Base-by-base conservation (phyloP, 768 basidiomycete species). In the Mycena pura region DNA sequence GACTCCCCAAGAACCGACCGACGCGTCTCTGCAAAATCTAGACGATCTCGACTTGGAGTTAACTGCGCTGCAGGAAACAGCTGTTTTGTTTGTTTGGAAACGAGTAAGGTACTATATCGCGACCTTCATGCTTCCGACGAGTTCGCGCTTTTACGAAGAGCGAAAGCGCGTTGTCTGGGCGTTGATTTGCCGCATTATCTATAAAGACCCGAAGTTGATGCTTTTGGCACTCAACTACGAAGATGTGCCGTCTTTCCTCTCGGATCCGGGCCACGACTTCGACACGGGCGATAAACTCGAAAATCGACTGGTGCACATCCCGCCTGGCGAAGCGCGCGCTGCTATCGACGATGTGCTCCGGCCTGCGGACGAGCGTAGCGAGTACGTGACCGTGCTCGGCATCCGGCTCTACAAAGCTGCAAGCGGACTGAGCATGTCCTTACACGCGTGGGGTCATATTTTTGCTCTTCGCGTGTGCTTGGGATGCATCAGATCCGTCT, bases 171-270 rank as follows among this genome's bases (percentile, higher is more conserved):
- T 76, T 46, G 70, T 78, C 45, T 69, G 64, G 57, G 74, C 77
- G 22, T 77, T 68, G 43, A 70, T 78, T 36, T 74, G 75, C 25
- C 72, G 77, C 10, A 75, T 68, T 14, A 66, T 78, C 15, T 75
- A 71, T 51, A 73, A 67, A n/a, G 75, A 79, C 51, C 67, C 75
- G 36, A 65, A 69, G 15, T 71, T 79, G n/a, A 76, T 75, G 77
- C 68, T 76, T 49, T 55, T 72, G 22, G 68, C 77, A 1, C 72
- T 74, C 47, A 70, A 56, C 51, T 75, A 76, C 46, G 56, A 63
- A 14, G 66, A 66, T 44, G 73, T 72, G 28, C 53, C 59, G 60
- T 57, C 68, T n/a, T 66, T 78, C 52, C 60, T 78, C 34, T 66
- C 40, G 24, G 73, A 73, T 46, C 38, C 68, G 17, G 49, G 63